Evolutionary conservation across 192 early-diverging fungal species (phyloP).

Genomic region (Chytriomyces sp.): DNA sequence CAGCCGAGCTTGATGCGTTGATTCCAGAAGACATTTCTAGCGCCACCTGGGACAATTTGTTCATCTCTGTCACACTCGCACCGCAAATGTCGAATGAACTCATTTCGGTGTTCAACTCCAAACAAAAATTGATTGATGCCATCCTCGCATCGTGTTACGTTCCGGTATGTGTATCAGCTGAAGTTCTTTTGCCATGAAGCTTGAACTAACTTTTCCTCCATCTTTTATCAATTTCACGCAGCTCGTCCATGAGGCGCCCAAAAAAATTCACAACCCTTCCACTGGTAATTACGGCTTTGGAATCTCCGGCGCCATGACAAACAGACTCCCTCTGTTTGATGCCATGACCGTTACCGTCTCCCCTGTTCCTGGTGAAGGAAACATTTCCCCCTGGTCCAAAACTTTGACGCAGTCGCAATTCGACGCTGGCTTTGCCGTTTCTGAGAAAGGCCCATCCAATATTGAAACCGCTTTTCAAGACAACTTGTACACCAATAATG

Average conservation of each 20-base stretch:
- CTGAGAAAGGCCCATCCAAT: not conserved
- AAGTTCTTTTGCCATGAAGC: not conserved
- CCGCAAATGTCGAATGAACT: slow-evolving; percentile 21
- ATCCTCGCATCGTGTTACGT: slow-evolving; percentile 36
- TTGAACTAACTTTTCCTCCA: not conserved
- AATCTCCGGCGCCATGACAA: slow-evolving; percentile 28
- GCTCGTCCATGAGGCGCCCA: slow-evolving; percentile 34
- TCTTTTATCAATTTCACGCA: not conserved
- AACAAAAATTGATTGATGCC: slow-evolving; percentile 17
- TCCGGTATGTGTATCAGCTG: slow-evolving; percentile 18
- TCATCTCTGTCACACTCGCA: slow-evolving; percentile 24
- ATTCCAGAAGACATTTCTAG: slow-evolving; percentile 19
- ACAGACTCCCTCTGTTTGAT: slow-evolving; percentile 31
- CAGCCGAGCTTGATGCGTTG: not conserved
- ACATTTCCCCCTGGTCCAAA: slow-evolving; percentile 26
- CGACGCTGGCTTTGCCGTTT: slow-evolving; percentile 19
- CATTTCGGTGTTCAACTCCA: not conserved
- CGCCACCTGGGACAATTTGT: slow-evolving; percentile 2
- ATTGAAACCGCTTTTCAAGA: too few species aligned
- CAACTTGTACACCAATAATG: too few species aligned
- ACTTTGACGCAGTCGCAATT: not conserved
- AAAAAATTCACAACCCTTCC: not conserved
- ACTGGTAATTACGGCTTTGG: not conserved
- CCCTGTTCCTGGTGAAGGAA: slow-evolving; percentile 27
- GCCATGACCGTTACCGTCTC: slow-evolving; percentile 33